Conservation (phyloP, 176 grass and related monocot species). For the Aegilops tauschii region DNA sequence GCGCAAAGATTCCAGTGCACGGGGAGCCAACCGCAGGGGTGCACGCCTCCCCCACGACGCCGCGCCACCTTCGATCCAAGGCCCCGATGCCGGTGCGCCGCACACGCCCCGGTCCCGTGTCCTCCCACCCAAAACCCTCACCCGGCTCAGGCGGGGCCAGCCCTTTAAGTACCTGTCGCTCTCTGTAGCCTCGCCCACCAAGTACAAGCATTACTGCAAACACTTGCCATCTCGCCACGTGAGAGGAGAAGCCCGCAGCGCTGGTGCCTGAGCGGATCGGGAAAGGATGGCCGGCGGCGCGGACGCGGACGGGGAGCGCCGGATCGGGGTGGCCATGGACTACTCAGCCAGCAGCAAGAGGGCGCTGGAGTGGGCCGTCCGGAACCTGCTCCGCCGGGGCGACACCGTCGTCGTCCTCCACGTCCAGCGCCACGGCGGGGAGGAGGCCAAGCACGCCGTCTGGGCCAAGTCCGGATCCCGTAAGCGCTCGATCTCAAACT, state of each 20-base stretch:
- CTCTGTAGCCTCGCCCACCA: no score
- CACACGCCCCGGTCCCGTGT: neutral
- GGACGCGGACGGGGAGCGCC: constrained; percentile 35
- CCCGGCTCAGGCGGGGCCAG: no score
- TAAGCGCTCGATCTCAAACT: neutral
- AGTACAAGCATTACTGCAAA: no score
- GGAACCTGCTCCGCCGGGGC: constrained; percentile 56
- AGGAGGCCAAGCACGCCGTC: constrained; percentile 52
- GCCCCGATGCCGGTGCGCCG: neutral
- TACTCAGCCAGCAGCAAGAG: constrained; percentile 74
- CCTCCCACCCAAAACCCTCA: neutral
- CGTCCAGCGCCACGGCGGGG: constrained; percentile 29
- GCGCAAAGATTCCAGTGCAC: constrained; percentile 35
- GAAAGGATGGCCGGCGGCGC: constrained; percentile 24
- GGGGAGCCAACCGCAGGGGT: neutral
- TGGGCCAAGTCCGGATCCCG: constrained; percentile 73
- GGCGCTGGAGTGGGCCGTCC: constrained; percentile 62
- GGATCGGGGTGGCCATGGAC: constrained; percentile 71
- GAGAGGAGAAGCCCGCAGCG: neutral
- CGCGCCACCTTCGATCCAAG: neutral
- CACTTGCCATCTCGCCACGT: neutral
- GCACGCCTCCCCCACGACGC: constrained; percentile 24
- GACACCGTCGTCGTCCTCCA: constrained; percentile 72
- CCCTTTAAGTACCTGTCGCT: no score
- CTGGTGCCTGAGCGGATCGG: neutral